phyloP scores from a whole-genome alignment of 2,329 filamentous ascomycete species.

The Exophiala phaeomuriformis region DNA sequence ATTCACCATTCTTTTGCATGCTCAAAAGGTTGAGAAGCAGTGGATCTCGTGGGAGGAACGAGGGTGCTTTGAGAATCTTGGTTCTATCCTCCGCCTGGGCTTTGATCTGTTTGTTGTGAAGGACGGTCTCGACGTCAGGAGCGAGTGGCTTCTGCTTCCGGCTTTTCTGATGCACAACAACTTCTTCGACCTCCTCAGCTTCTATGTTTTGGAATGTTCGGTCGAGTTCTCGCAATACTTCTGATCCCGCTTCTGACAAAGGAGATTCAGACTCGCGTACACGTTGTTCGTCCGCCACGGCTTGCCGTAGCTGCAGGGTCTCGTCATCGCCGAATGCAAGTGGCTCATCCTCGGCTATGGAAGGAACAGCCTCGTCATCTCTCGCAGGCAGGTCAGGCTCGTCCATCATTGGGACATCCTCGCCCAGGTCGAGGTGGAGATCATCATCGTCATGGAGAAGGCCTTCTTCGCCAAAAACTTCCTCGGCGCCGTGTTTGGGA shows the following conservation, averaged over 20 bases:
- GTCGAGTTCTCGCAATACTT: slow-evolving; percentile 55
- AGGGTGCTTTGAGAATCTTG: slow-evolving; percentile 73
- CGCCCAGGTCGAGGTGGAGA: slow-evolving; percentile 46
- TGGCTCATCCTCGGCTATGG: slow-evolving; percentile 45
- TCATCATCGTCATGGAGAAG: slow-evolving; percentile 49
- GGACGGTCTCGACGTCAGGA: slow-evolving; percentile 72
- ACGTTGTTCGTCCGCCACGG: slow-evolving; percentile 29
- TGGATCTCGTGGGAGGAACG: slow-evolving; percentile 80
- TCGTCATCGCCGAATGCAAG: slow-evolving; percentile 40
- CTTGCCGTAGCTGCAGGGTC: slow-evolving; percentile 40
- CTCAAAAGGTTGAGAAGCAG: slow-evolving; percentile 80
- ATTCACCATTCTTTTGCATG: slow-evolving; percentile 83
- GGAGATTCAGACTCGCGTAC: slow-evolving; percentile 46
- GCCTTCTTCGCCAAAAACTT: slow-evolving; percentile 47
- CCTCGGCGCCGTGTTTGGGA: slow-evolving; percentile 59
- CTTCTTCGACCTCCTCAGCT: slow-evolving; percentile 44
- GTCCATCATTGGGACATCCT: slow-evolving; percentile 39
- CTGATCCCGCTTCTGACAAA: slow-evolving; percentile 47
- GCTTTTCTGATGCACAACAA: slow-evolving; percentile 56
- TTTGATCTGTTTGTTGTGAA: slow-evolving; percentile 71
- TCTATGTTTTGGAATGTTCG: slow-evolving; percentile 52
- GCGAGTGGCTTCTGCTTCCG: slow-evolving; percentile 75
- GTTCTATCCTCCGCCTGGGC: slow-evolving; percentile 78
- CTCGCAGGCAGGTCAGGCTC: slow-evolving; percentile 39
- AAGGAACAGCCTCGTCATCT: slow-evolving; percentile 54